Percentiles rank a stretch among this genome's conserved stretches.
These are phyloP conservation scores for Crataegus laevigata DNA, from an alignment of 306 rosid genomes.

Conservation along the genomic window DNA sequence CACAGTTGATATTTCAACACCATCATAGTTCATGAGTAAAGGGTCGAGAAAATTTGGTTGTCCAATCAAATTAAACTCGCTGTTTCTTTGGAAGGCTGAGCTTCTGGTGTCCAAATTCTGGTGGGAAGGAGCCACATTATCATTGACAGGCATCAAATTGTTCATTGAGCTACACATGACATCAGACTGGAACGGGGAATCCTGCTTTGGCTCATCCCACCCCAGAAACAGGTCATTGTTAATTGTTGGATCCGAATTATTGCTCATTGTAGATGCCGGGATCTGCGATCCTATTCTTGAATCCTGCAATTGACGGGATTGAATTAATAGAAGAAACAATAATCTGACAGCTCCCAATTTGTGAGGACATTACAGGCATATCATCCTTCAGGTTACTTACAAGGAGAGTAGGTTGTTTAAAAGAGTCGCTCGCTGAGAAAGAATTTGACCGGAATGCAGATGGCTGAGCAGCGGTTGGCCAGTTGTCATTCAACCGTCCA, in stretches of 20 bases:
- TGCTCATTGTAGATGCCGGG: conserved; percentile 30
- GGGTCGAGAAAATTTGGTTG: conserved; percentile 32
- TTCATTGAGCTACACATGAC: conserved; percentile 36
- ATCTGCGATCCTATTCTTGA: conserved; percentile 36
- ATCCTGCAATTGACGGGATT: conserved; percentile 33
- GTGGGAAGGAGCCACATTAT: conserved; percentile 33
- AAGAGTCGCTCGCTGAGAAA: conserved; percentile 33
- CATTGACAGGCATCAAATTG: conserved; percentile 41
- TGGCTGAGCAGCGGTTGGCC: conserved; percentile 54
- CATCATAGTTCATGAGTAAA: conserved; percentile 38
- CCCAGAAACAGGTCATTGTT: conserved; percentile 38
- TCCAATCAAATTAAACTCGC: conserved; percentile 27
- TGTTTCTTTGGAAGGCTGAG: conserved; percentile 30
- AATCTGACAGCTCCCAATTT: conserved; percentile 30
- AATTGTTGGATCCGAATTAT: conserved; percentile 24
- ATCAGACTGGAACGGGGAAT: conserved; percentile 40
- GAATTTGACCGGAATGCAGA: conserved; percentile 47
- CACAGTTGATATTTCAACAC: conserved; percentile 25
- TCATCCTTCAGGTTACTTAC: conserved; percentile 27
- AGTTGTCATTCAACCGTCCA: conserved; percentile 42
- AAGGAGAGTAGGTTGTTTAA: conserved; percentile 32
- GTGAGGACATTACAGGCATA: conserved; percentile 33
- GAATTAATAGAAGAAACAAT: conserved; percentile 41
- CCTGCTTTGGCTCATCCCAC: conserved; percentile 60
- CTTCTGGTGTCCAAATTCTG: conserved; percentile 27